phyloP scores from a whole-genome alignment of 176 grass and related monocot genomes.

The Avena insularis region DNA sequence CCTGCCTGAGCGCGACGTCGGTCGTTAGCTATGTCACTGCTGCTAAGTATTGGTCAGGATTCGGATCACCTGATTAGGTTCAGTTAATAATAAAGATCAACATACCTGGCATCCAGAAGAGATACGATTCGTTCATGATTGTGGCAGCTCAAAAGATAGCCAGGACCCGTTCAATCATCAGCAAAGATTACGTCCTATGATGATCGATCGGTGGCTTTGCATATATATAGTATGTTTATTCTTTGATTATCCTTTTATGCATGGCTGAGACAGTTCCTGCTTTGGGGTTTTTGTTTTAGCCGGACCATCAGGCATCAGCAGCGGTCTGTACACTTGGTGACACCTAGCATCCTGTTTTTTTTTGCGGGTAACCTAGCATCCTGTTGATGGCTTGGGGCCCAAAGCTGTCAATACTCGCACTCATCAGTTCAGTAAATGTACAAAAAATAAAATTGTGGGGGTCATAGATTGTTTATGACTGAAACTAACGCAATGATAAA shows the following conservation, averaged over 20 bases:
- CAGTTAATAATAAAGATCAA: constrained; percentile 14
- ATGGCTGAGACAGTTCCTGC: constrained; percentile 24
- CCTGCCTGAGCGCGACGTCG: no score
- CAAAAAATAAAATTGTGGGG: no score
- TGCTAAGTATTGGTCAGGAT: neutral
- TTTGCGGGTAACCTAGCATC: neutral
- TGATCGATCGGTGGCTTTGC: constrained; percentile 14
- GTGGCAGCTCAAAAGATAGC: constrained; percentile 28
- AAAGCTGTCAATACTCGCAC: neutral
- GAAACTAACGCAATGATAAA: no score
- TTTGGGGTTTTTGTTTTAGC: neutral
- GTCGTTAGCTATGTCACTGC: no score
- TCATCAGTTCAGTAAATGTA: neutral
- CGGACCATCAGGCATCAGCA: neutral
- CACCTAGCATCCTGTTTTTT: neutral
- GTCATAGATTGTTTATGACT: no score
- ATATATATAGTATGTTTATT: neutral
- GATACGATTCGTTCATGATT: neutral
- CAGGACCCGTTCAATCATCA: neutral
- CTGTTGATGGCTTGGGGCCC: neutral
- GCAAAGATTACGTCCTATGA: neutral
- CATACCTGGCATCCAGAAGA: constrained; percentile 16
- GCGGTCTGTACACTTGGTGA: neutral
- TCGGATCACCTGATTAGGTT: neutral
- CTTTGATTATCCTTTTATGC: neutral